Percentiles rank a stretch among this genome's conserved stretches.
Conservation (phyloP, 257 asterid species). For the Handroanthus guayacan region DNA sequence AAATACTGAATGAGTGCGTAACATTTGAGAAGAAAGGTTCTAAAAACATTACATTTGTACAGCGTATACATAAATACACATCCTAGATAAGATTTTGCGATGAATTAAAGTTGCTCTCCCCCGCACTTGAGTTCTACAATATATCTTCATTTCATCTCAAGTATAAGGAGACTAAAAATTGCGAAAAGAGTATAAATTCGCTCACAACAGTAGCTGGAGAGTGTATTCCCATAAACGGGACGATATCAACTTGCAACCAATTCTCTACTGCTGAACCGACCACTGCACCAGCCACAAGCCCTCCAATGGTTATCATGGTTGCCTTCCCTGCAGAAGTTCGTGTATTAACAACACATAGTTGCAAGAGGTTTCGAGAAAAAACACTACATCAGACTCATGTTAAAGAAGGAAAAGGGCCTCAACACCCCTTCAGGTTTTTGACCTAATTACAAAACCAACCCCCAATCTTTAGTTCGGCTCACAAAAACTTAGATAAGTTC, state of each 20-base stretch:
- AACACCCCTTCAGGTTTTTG: too few species aligned
- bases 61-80: conserved; percentile 41
- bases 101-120: conserved; percentile 36
- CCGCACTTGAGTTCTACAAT: conserved; percentile 32
- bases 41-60: conserved; percentile 59
- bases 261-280: conserved; percentile 94
- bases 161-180: conserved; percentile 81
- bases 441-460: too few species aligned
- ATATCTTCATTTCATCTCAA: conserved; percentile 57
- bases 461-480: too few species aligned
- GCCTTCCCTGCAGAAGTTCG: conserved; percentile 81
- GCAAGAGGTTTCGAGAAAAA: too few species aligned
- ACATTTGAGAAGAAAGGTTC: conserved; percentile 43
- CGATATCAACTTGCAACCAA: conserved; percentile 96
- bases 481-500: too few species aligned
- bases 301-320: conserved; percentile 84
- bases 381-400: too few species aligned
- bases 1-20: conserved; percentile 37
- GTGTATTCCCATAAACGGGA: conserved; percentile 90
- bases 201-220: conserved; percentile 86
- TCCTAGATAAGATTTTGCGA: conserved; percentile 46
- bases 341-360: too few species aligned
- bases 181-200: conserved; percentile 87
- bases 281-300: conserved; percentile 96
- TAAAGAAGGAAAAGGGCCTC: too few species aligned